Percentiles rank a stretch among this genome's conserved stretches.
phyloP scores from a whole-genome alignment of 192 early-diverging fungal species.

The Paraglomus occultum region DNA sequence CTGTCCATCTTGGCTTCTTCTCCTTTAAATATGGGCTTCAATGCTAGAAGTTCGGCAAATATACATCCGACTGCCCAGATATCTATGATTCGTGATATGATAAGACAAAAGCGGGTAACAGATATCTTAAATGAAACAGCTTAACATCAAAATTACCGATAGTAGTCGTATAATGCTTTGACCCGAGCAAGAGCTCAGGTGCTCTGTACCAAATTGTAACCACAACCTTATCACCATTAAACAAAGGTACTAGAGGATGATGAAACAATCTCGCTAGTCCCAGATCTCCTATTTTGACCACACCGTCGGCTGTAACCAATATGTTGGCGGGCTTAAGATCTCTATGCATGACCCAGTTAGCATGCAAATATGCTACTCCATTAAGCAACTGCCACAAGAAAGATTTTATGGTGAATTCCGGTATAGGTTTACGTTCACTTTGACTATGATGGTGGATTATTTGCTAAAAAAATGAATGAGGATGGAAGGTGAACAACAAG shows the following conservation, averaged over 20 bases:
- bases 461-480: constrained; percentile 48
- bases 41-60: constrained; percentile 84
- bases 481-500: neutral
- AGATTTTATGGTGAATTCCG: constrained; percentile 84
- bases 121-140: neutral
- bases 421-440: constrained; percentile 72
- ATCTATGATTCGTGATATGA: constrained; percentile 28
- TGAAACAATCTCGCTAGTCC: constrained; percentile 84
- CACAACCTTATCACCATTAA: constrained; percentile 81
- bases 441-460: constrained; percentile 90
- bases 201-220: constrained; percentile 98
- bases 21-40: constrained; percentile 87
- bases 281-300: constrained; percentile 94
- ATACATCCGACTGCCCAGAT: constrained; percentile 93
- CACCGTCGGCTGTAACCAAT: constrained; percentile 81
- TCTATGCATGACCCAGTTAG: constrained; percentile 80
- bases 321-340: constrained; percentile 97
- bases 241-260: constrained; percentile 72
- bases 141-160: constrained; percentile 42
- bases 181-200: constrained; percentile 87
- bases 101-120: constrained; percentile 1
- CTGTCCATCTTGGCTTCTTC: constrained; percentile 83
- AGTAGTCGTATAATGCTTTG: constrained; percentile 85
- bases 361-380: constrained; percentile 86
- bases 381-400: constrained; percentile 87